Evolutionary conservation across 768 basidiomycete species (phyloP), one percentile per base, ranked within the genome.

Genomic region (Leucocoprinus birnbaumii): DNA sequence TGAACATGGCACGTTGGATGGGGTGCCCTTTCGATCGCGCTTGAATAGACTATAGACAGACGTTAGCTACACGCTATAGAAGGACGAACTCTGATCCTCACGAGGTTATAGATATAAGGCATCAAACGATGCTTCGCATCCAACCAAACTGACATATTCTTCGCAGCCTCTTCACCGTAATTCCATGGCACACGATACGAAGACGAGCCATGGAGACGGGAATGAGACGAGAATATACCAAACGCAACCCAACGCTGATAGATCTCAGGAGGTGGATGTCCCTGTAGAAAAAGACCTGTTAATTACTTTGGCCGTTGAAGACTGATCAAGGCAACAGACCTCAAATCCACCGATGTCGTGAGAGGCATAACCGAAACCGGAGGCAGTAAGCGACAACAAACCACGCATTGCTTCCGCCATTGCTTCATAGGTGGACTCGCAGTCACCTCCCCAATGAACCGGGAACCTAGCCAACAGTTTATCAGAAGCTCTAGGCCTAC

Each of bases 281-380:
- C 86, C 80, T 84, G 57, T 48, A 16, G 5, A 16, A n/a, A n/a
- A 13, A 3, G 8, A 14, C 16, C 21, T 16, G 16, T 13, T 38
- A 38, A 13, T 7, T 16, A 38, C 16, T 13, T 38, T 11, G 16
- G 4, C 38, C 16, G 13, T 7, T 38, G 31, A 31, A 31, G 11
- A 11, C n/a, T 7, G 38, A 11, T 14, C 38, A 38, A 16, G n/a
- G 31, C n/a, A 5, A 59, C 72, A 43, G 44, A 79, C 82, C 73
- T 89, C 87, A 59, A 88, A 90, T 1, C 87, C 87, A 22, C 87
- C 88, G 53, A 91, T 87, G 63, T 91, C 88, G 65, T 87, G 86
- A 16, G 84, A 84, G 6, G 85, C 80, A 68, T 82, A 89, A 0
- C 79, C 85, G 60, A 88, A 91, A 1, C 88, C 87, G 26, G 86